Percentiles rank a stretch among this genome's conserved stretches.
Evolutionary conservation across 495 filamentous ascomycete species (phyloP).

Genomic region (Aspergillus leporis): DNA sequence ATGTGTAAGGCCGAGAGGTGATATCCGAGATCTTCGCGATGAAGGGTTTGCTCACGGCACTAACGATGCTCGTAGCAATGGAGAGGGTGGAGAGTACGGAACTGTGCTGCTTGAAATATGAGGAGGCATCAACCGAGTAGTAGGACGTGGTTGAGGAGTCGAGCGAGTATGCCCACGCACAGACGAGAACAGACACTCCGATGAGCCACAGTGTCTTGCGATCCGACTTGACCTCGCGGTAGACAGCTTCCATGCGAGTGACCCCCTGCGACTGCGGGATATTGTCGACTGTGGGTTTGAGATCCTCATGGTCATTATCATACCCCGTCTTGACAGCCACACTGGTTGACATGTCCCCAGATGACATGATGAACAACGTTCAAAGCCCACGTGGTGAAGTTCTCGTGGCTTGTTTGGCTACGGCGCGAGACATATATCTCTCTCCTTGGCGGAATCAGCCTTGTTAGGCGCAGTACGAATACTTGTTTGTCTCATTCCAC

Average conservation of each 20-base stretch:
- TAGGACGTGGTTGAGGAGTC: constrained; percentile 3
- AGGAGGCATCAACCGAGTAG: not conserved
- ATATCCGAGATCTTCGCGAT: constrained; percentile 65
- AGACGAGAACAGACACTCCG: constrained; percentile 12
- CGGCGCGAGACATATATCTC: no score
- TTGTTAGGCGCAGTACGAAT: no score
- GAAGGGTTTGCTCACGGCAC: constrained; percentile 59
- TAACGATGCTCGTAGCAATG: constrained; percentile 44
- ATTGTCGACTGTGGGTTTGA: not conserved
- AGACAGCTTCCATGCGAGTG: constrained; percentile 17
- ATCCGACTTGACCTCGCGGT: constrained; percentile 13
- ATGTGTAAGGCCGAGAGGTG: constrained; percentile 53
- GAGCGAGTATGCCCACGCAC: constrained; percentile 14
- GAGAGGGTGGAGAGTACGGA: not conserved
- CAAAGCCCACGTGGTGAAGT: no score
- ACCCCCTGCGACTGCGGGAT: constrained; percentile 12
- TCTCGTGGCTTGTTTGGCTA: no score
- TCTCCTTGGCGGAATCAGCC: no score
- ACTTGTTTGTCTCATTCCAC: no score
- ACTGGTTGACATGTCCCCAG: no score
- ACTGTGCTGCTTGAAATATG: not conserved
- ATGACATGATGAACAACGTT: no score
- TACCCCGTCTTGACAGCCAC: not conserved
- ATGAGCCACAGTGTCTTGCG: constrained; percentile 13
- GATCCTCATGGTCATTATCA: not conserved